These are phyloP conservation scores for Stentor coeruleus DNA, from an alignment of 73 alveolate species.

Conservation along the genomic window DNA sequence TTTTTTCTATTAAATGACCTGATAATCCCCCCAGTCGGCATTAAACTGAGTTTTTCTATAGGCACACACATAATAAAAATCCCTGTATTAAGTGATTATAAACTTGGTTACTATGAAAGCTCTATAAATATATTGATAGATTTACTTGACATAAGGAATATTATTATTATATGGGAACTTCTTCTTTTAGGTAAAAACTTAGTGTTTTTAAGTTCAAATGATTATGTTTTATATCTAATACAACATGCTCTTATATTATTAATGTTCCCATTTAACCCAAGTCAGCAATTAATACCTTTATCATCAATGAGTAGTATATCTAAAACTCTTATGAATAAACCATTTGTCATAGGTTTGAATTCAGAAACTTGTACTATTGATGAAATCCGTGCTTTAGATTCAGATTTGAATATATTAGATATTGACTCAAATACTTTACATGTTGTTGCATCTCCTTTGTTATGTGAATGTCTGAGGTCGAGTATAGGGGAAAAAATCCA, in stretches of 20 bases:
- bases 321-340: background rate
- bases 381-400: background rate
- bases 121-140: background rate
- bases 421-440: conserved; percentile 7
- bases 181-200: background rate
- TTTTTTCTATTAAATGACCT: background rate
- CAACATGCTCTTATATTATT: background rate
- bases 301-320: background rate
- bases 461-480: conserved; percentile 10
- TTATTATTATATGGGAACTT: background rate
- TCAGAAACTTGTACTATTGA: background rate
- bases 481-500: background rate
- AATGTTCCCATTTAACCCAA: background rate
- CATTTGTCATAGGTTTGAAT: background rate
- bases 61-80: background rate
- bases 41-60: background rate
- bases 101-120: background rate
- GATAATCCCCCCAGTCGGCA: background rate
- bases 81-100: background rate
- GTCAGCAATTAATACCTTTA: background rate
- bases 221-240: background rate
- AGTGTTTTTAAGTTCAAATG: background rate
- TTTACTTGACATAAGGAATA: conserved; percentile 3
- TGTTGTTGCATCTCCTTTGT: background rate
- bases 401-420: background rate